Evolutionary conservation across 805 yeast genomes (phyloP).

Genomic region (Tetrapisispora iriomotensis): DNA sequence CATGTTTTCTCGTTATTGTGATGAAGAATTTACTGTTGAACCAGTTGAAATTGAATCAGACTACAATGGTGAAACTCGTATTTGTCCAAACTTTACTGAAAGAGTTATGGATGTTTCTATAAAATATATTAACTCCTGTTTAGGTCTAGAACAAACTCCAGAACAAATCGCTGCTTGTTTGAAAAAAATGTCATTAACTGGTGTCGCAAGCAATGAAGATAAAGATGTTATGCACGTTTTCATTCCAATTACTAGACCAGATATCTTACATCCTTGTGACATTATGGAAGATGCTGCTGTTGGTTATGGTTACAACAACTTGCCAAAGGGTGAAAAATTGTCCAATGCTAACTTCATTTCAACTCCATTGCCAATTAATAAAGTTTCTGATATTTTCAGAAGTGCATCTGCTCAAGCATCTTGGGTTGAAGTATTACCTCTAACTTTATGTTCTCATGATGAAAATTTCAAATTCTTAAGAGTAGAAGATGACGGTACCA

Average conservation of each 20-base stretch:
- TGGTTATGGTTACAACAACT: conserved; percentile 87
- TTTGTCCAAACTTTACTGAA: conserved; percentile 62
- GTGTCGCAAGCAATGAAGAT: conserved; percentile 38
- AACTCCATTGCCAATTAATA: conserved; percentile 82
- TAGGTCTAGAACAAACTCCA: conserved; percentile 69
- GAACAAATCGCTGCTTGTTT: conserved; percentile 61
- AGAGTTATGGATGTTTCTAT: conserved; percentile 67
- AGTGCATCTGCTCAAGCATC: conserved; percentile 88
- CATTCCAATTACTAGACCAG: conserved; percentile 93
- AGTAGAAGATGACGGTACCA: conserved; percentile 58
- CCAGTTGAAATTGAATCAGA: conserved; percentile 78
- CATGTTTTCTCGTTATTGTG: conserved; percentile 88
- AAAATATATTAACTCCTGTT: conserved; percentile 79
- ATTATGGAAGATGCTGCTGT: conserved; percentile 98
- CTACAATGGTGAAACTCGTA: conserved; percentile 67
- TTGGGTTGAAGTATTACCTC: conserved; percentile 91
- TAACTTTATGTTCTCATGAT: conserved; percentile 91
- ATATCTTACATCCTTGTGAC: conserved; percentile 93
- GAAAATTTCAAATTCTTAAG: conserved; percentile 89
- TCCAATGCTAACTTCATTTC: conserved; percentile 71
- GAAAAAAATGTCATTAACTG: conserved; percentile 70
- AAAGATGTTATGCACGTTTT: conserved; percentile 44
- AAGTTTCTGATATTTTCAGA: conserved; percentile 83
- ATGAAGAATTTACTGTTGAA: conserved; percentile 74
- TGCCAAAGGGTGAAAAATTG: conserved; percentile 69